Evolutionary conservation across 371 early-diverging fungal species (phyloP).

Genomic region (Massospora cicadina): DNA sequence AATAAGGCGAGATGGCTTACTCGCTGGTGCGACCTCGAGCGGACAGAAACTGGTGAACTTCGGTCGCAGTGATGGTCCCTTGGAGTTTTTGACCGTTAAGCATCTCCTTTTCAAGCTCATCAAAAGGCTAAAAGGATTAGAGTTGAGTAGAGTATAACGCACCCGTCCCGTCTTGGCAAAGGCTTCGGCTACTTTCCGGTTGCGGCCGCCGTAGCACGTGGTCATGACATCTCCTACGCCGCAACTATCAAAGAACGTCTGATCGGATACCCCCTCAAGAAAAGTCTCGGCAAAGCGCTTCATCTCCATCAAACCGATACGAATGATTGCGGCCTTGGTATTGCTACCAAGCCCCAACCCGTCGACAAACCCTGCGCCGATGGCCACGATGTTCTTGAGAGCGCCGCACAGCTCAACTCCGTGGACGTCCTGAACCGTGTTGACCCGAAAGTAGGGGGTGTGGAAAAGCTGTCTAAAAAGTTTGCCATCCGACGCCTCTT

Average conservation of each 20-base stretch:
- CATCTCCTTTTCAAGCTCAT: slow-evolving; percentile 71
- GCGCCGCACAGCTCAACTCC: slow-evolving; percentile 97
- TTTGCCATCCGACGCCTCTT: slow-evolving; percentile 39
- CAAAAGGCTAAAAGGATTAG: slow-evolving; percentile 33
- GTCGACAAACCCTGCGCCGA: slow-evolving; percentile 93
- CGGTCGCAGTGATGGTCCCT: slow-evolving; percentile 83
- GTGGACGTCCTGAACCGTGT: slow-evolving; percentile 64
- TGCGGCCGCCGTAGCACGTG: slow-evolving; percentile 93
- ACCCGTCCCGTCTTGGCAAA: slow-evolving; percentile 67
- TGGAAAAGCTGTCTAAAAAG: slow-evolving; percentile 66
- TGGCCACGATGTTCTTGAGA: slow-evolving; percentile 95
- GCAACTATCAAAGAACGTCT: slow-evolving; percentile 92
- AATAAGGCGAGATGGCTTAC: slow-evolving; percentile 28
- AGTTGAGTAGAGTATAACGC: background rate
- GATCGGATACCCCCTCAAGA: slow-evolving; percentile 55
- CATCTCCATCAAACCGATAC: slow-evolving; percentile 94
- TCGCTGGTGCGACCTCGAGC: slow-evolving; percentile 36
- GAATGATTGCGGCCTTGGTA: slow-evolving; percentile 95
- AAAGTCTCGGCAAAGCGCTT: slow-evolving; percentile 73
- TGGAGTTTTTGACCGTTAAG: slow-evolving; percentile 97
- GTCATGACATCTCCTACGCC: slow-evolving; percentile 89
- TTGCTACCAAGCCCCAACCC: slow-evolving; percentile 64
- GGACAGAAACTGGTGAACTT: slow-evolving; percentile 66
- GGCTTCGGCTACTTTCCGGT: slow-evolving; percentile 85
- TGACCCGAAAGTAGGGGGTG: slow-evolving; percentile 73